Evolutionary conservation across 768 basidiomycete species (phyloP), one percentile per base, ranked within the genome.

Genomic region (Leccinum longicurvipes): DNA sequence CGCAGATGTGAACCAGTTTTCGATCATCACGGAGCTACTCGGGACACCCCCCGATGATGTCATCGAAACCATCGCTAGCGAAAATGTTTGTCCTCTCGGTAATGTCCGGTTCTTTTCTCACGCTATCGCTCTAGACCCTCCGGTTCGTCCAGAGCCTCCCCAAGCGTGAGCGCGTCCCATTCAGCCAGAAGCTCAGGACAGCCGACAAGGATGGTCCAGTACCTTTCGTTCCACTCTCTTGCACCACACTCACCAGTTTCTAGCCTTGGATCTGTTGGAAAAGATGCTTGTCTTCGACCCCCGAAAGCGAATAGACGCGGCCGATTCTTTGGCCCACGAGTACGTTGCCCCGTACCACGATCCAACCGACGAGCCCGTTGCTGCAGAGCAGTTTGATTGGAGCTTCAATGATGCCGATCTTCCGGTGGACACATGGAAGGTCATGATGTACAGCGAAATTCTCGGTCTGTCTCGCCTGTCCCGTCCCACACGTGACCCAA

Each of bases 401-500:
- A 91, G 87, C 66, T 99, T 99, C 83, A 99, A 99, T 73, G 97
- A 99, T 61, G 97, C 97, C 19, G 97, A 99, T 72, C 79, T 99
- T 45, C 97, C 97, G 0, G 91, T 98, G 11, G 97, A 99, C 67
- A 96, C 93, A 1, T 99, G 97, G 97, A 98, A 98, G 76, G 96
- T 97, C 68, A 99, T 99, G 97, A 99, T 99, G 96, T 98, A 98
- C 78, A 90, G 87, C 65, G 96, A 99, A 74, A 98, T 98, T 60
- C 79, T 98, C 12, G 93, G 94, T 93, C 66, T 59, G 87, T 73
- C 17, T 49, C 23, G 25, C 48, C n/a, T 23, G 9, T n/a, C 31
- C 11, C 6, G 19, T 24, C 15, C 15, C 15, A 11, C 46, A 19
- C 21, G 14, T 32, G 15, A 47, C 34, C n/a, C 53, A 17, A 23